phyloP scores from a whole-genome alignment of 768 basidiomycete species.

The Mycena epipterygia region DNA sequence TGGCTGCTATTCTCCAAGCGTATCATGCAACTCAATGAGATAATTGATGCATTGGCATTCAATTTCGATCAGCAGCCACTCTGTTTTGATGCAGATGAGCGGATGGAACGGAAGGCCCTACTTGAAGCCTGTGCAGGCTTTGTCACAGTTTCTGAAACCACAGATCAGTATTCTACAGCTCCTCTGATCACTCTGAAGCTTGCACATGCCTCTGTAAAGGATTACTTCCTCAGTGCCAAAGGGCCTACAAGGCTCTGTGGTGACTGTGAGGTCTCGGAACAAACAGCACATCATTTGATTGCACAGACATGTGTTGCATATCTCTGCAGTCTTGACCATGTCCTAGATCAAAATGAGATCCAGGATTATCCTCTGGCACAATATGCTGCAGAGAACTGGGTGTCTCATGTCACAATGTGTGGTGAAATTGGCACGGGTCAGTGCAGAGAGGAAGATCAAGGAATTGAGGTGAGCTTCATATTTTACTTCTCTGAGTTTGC shows the following conservation, averaged over 20 bases:
- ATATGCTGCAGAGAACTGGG: neutral
- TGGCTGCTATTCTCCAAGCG: constrained; percentile 35
- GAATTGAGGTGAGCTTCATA: too few relatives aligned
- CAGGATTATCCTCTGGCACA: neutral
- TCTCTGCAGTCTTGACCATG: constrained; percentile 3
- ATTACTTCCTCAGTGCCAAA: neutral
- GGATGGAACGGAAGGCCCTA: neutral
- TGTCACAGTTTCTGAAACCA: neutral
- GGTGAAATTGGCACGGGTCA: neutral
- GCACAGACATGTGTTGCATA: constrained; percentile 13
- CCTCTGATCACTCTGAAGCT: neutral
- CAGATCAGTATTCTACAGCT: neutral
- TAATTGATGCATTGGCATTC: constrained; percentile 40
- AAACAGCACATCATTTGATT: constrained; percentile 7
- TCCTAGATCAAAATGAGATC: neutral
- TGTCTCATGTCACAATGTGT: neutral
- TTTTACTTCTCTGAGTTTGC: too few relatives aligned
- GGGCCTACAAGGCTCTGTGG: neutral
- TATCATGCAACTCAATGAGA: constrained; percentile 35
- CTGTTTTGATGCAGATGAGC: constrained; percentile 17
- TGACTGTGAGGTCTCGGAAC: neutral
- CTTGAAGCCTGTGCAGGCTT: constrained; percentile 3
- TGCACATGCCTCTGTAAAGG: constrained; percentile 9
- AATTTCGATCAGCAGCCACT: constrained; percentile 22
- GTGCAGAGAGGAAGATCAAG: neutral